Evolutionary conservation across 805 yeast species (phyloP).

Genomic region (Saccharomycopsis sp.): DNA sequence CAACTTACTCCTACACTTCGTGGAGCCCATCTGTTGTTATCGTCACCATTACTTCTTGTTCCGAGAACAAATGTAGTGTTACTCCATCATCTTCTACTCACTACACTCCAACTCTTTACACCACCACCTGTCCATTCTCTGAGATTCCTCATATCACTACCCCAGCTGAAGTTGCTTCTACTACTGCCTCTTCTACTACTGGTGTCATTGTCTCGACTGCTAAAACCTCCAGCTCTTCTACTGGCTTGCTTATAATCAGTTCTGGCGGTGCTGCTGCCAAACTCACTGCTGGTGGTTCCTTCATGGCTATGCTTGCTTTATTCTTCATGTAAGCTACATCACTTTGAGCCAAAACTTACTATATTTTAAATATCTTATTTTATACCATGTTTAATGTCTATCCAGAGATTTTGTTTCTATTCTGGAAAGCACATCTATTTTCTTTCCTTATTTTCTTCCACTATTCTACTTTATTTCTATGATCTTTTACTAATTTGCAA

Average conservation of each 20-base stretch:
- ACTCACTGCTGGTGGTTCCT: neutral
- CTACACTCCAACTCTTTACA: neutral
- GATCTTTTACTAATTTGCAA: no score
- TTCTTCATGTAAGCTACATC: neutral
- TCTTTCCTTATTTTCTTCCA: neutral
- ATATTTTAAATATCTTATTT: no score
- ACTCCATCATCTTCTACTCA: constrained; percentile 7
- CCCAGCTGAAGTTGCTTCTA: neutral
- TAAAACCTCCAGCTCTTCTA: neutral
- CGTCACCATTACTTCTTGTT: constrained; percentile 19
- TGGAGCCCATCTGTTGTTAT: neutral
- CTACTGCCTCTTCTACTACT: neutral
- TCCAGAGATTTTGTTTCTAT: neutral
- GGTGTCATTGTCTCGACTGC: neutral
- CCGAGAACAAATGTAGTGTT: constrained; percentile 9
- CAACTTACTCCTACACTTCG: constrained; percentile 2
- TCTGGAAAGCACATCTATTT: neutral
- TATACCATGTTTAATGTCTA: neutral
- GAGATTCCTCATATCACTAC: neutral
- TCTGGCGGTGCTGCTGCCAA: neutral
- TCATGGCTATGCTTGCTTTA: neutral
- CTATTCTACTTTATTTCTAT: no score
- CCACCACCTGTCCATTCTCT: neutral
- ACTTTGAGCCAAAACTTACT: no score
- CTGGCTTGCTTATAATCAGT: neutral